These are phyloP conservation scores for Vitis amurensis DNA, from an alignment of 164 flowering plant species.

Conservation along the genomic window DNA sequence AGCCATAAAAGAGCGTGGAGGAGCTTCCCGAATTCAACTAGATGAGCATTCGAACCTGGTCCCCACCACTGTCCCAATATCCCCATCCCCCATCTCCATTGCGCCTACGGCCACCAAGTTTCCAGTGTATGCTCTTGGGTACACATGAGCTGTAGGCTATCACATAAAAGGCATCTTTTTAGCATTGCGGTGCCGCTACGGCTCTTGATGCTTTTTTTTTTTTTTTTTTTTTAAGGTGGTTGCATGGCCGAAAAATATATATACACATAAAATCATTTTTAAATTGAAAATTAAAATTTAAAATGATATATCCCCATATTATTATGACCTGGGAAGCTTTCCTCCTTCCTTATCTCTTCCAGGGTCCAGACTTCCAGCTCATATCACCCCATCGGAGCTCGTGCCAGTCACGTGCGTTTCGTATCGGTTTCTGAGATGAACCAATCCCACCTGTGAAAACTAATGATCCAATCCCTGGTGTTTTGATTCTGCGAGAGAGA, in stretches of 20 bases:
- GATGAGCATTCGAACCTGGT: too few species aligned
- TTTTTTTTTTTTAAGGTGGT: neutral
- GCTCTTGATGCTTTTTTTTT: slow-evolving; percentile 15
- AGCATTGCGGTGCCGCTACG: slow-evolving; percentile 29
- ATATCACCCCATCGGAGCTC: slow-evolving; percentile 10
- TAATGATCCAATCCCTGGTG: too few species aligned
- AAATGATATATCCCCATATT: slow-evolving; percentile 3
- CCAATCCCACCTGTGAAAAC: neutral
- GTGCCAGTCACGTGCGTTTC: slow-evolving; percentile 1
- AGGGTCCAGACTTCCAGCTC: neutral
- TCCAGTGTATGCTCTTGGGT: slow-evolving; percentile 1
- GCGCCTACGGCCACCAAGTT: slow-evolving; percentile 4
- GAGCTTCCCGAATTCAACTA: too few species aligned
- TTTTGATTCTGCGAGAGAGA: neutral
- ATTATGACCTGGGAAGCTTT: slow-evolving; percentile 16
- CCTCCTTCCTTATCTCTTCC: slow-evolving; percentile 29
- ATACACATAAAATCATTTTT: neutral
- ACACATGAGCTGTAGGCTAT: slow-evolving; percentile 7
- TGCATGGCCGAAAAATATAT: too few species aligned
- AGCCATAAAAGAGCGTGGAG: too few species aligned
- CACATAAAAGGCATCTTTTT: neutral
- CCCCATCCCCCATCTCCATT: too few species aligned
- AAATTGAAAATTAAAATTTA: neutral
- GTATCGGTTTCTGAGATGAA: neutral
- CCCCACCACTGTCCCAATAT: too few species aligned